phyloP scores from a whole-genome alignment of 768 basidiomycete species.

The Tricholoma sp. region DNA sequence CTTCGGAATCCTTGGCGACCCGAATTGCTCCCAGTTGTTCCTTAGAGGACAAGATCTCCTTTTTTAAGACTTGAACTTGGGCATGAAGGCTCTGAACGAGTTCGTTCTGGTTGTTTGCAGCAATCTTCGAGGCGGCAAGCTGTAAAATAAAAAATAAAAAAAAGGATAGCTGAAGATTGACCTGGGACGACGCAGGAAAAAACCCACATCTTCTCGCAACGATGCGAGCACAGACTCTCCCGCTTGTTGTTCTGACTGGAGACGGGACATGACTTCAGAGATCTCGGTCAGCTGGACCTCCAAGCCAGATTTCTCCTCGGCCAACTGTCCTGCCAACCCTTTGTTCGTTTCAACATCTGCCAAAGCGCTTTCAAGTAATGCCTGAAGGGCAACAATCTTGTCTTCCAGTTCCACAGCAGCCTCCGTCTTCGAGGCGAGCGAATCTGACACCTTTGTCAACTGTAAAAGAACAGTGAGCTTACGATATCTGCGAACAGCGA shows the following conservation, averaged over 20 bases:
- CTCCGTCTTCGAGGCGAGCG: constrained; percentile 47
- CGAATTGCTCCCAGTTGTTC: constrained; percentile 49
- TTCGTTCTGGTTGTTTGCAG: constrained; percentile 35
- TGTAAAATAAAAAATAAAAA: constrained; percentile 28
- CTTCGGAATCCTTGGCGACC: constrained; percentile 34
- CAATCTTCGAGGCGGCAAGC: constrained; percentile 47
- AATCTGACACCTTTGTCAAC: constrained; percentile 57
- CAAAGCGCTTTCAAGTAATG: constrained; percentile 41
- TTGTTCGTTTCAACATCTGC: constrained; percentile 46
- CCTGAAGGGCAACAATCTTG: constrained; percentile 44
- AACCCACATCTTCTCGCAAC: constrained; percentile 48
- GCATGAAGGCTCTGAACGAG: constrained; percentile 43
- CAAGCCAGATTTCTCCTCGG: constrained; percentile 41
- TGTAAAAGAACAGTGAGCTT: constrained; percentile 21
- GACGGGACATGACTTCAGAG: constrained; percentile 34
- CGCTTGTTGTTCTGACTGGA: constrained; percentile 27
- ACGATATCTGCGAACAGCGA: neutral
- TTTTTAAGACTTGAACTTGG: constrained; percentile 47
- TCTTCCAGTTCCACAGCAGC: constrained; percentile 48
- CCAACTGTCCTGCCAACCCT: constrained; percentile 38
- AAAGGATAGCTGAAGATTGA: constrained; percentile 1
- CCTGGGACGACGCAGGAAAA: neutral
- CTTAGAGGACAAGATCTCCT: constrained; percentile 43
- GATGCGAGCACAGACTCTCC: constrained; percentile 33
- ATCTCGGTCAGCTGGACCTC: constrained; percentile 44